A percentile compares a stretch with the other conserved stretches of the same genome.
Evolutionary conservation across 495 filamentous ascomycete species (phyloP).

Genomic region (Penicillium pulvis): DNA sequence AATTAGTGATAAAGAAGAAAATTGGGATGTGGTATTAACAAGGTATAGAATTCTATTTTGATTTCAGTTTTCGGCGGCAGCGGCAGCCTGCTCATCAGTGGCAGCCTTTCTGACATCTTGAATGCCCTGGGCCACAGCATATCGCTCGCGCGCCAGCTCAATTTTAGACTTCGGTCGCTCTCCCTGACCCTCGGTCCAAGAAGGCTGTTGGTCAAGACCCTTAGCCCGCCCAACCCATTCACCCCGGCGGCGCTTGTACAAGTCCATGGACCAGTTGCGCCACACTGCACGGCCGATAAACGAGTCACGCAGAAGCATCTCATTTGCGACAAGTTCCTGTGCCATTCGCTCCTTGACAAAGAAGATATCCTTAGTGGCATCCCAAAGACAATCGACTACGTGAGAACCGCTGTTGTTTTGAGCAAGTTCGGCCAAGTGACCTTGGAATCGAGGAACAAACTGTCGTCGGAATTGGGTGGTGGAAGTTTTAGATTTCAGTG

Average conservation of each 20-base stretch:
- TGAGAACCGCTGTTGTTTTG: conserved; percentile 72
- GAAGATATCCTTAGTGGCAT: conserved; percentile 62
- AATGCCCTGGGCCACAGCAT: conserved; percentile 34
- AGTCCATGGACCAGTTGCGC: conserved; percentile 90
- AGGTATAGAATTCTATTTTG: background rate
- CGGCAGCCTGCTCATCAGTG: background rate
- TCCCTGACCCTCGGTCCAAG: conserved; percentile 23
- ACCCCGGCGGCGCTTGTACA: conserved; percentile 67
- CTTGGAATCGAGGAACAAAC: conserved; percentile 59
- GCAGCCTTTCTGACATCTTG: conserved; percentile 14
- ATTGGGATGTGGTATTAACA: background rate
- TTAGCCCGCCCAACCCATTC: conserved; percentile 76
- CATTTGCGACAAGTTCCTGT: conserved; percentile 60
- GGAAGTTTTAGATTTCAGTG: conserved; percentile 60
- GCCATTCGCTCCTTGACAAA: conserved; percentile 70
- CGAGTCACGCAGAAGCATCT: conserved; percentile 68
- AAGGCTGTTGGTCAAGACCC: conserved; percentile 35
- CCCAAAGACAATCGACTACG: conserved; percentile 77
- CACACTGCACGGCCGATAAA: conserved; percentile 81
- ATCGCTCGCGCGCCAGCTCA: conserved; percentile 51
- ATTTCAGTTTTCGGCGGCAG: background rate
- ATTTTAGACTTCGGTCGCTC: conserved; percentile 47
- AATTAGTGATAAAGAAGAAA: background rate
- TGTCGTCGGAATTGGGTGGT: conserved; percentile 62
- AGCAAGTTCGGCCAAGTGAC: conserved; percentile 64